Base-by-base conservation (phyloP, 2,329 filamentous ascomycete species). In the Biscogniauxia mediterranea region DNA sequence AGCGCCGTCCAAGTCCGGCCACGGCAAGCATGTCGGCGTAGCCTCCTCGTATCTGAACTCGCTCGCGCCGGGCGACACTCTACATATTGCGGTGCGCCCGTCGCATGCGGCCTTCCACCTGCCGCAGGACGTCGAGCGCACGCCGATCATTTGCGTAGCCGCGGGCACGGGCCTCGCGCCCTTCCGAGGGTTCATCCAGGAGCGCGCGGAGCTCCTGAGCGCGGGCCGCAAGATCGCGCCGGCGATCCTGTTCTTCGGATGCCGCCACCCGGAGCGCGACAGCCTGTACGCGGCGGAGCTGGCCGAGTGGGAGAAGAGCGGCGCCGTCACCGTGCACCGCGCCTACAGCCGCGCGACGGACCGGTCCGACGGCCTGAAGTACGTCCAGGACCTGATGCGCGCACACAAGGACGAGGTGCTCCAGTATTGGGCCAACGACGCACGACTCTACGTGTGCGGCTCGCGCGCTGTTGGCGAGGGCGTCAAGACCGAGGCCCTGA, bases 371-470 rank as follows among this genome's bases (percentile, higher is more conserved):
- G 85, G 82, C 0, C 84, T 75, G 64, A 74, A 71, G 64, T 80
- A 82, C 63, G 80, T 83, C 13, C 80, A 83, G 71, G 76, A 83
- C 53, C 69, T 77, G 5, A 60, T 83, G 56, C 71, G 67, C 9
- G 72, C 69, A 3, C 74, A 80, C 57, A 65, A 72, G 5, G 69
- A 75, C 1, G 75, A 78, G 49, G 64, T 80, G 2, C 62, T 69
- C 15, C 64, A 71, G 21, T 68, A 81, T 20, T 83, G 79, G 79
- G 61, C 73, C 5, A 63, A 70, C 8, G 80, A 78, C 3, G 80
- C 87, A 0, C 83, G 83, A 68, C 75, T 89, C 0, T 91, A 85
- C 68, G 82, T 90, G 1, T 92, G 89, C 70, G 89, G 89, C 3
- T 85, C 83, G 52, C 76, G 78, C 4, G 76, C 75, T 15, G 76